These are phyloP conservation scores for Tremellales sp. DNA, from an alignment of 1,284 basidiomycete species.

Conservation along the genomic window DNA sequence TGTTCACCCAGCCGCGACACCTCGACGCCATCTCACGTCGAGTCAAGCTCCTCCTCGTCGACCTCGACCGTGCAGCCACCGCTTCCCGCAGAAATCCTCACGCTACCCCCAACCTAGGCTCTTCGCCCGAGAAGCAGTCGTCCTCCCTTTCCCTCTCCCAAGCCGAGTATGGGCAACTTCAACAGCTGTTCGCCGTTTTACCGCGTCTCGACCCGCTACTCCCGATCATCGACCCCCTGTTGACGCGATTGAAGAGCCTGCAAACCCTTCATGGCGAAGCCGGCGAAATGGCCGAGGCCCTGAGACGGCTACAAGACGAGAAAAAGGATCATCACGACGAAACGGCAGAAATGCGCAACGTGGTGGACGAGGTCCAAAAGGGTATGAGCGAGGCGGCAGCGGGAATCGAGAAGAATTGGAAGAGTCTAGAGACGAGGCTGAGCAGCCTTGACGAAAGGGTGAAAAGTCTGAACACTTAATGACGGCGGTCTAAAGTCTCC, in stretches of 20 bases:
- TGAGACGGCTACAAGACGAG: slow-evolving; percentile 68
- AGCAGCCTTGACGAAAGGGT: slow-evolving; percentile 53
- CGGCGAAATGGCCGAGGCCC: slow-evolving; percentile 58
- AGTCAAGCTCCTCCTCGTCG: slow-evolving; percentile 85
- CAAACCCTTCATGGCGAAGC: slow-evolving; percentile 78
- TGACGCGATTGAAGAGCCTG: slow-evolving; percentile 78
- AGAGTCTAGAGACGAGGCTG: slow-evolving; percentile 58
- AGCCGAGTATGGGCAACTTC: slow-evolving; percentile 56
- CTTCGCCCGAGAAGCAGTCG: slow-evolving; percentile 36
- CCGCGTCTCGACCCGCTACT: slow-evolving; percentile 78
- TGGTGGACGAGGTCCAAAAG: slow-evolving; percentile 64
- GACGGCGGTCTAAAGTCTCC: too few relatives aligned
- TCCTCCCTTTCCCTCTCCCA: slow-evolving; percentile 51
- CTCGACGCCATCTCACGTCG: slow-evolving; percentile 94
- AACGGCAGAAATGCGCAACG: slow-evolving; percentile 62
- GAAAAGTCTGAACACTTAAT: too few relatives aligned
- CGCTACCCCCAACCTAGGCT: slow-evolving; percentile 39
- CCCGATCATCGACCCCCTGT: slow-evolving; percentile 86
- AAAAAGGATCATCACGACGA: slow-evolving; percentile 61
- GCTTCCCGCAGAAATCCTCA: slow-evolving; percentile 40
- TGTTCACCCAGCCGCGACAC: slow-evolving; percentile 92
- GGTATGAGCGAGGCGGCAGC: slow-evolving; percentile 67
- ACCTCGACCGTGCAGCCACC: slow-evolving; percentile 78
- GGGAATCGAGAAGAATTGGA: slow-evolving; percentile 68
- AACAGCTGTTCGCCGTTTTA: slow-evolving; percentile 63